Percentiles rank a stretch among this genome's conserved stretches.
These are phyloP conservation scores for Nigrospora sphaerica DNA, from an alignment of 2,329 filamentous ascomycete genomes.

Conservation along the genomic window DNA sequence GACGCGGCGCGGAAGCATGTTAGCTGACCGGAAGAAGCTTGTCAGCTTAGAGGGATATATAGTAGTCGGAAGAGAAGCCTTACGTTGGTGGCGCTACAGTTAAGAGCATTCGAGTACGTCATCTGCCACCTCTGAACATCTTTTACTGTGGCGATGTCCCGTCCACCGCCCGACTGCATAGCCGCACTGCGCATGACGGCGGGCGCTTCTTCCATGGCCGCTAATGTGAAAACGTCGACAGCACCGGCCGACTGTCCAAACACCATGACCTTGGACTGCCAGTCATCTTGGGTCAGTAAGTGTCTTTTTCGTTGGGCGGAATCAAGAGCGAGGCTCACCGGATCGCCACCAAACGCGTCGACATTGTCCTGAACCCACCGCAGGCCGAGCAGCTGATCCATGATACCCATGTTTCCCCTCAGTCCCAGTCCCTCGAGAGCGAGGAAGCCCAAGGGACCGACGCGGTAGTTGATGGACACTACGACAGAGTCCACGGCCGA, in stretches of 20 bases:
- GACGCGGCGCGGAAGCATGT: conserved; percentile 10
- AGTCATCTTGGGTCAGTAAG: neutral
- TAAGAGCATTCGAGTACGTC: conserved; percentile 11
- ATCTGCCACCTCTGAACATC: conserved; percentile 10
- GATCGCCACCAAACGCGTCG: conserved; percentile 34
- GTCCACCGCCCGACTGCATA: conserved; percentile 17
- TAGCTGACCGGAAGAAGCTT: conserved; percentile 2
- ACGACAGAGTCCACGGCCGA: conserved; percentile 15
- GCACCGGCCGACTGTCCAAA: conserved; percentile 21
- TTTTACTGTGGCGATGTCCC: conserved; percentile 10
- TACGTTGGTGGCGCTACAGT: conserved; percentile 15
- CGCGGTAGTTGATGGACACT: conserved; percentile 28
- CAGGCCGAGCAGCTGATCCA: conserved; percentile 41
- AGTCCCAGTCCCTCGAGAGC: conserved; percentile 29
- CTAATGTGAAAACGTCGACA: conserved; percentile 13
- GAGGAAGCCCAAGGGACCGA: conserved; percentile 41
- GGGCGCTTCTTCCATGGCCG: conserved; percentile 16
- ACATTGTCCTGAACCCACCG: conserved; percentile 43
- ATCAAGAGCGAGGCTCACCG: conserved; percentile 9
- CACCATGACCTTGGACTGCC: conserved; percentile 15
- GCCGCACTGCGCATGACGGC: conserved; percentile 13
- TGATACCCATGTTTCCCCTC: conserved; percentile 40
- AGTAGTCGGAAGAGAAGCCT: neutral
- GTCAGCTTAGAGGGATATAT: too few species aligned
- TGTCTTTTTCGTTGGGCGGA: neutral